phyloP scores from a whole-genome alignment of 345 rosid genomes.

The Populus simonii region DNA sequence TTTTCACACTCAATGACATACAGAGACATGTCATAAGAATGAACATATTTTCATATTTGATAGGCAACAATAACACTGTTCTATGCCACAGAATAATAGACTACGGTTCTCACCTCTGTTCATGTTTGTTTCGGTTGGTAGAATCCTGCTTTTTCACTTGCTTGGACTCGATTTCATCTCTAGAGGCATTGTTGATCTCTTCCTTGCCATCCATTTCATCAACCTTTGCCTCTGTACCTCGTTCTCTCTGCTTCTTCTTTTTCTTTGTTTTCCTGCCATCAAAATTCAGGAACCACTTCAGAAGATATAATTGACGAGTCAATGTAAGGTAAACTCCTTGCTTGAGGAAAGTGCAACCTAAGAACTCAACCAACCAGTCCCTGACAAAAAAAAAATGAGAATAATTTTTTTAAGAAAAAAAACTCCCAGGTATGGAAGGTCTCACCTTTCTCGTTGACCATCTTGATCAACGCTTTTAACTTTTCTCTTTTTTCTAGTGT shows the following conservation, averaged over 20 bases:
- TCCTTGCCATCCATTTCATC: slow-evolving; percentile 19
- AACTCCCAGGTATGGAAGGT: background rate
- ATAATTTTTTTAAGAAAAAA: background rate
- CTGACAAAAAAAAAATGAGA: background rate
- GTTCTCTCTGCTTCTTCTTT: slow-evolving; percentile 52
- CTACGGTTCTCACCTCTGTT: slow-evolving; percentile 37
- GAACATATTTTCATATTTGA: background rate
- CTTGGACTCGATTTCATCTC: slow-evolving; percentile 28
- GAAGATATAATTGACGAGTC: background rate
- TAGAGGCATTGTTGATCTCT: slow-evolving; percentile 12
- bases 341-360: background rate
- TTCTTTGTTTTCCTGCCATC: slow-evolving; percentile 58
- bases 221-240: slow-evolving; percentile 25
- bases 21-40: background rate
- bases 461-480: slow-evolving; percentile 52
- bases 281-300: slow-evolving; percentile 20
- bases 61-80: background rate
- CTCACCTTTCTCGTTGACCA: slow-evolving; percentile 57
- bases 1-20: background rate
- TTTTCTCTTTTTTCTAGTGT: slow-evolving; percentile 57
- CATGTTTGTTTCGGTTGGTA: slow-evolving; percentile 20
- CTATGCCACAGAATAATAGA: background rate
- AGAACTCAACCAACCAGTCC: slow-evolving; percentile 1
- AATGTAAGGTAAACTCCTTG: background rate
- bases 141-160: slow-evolving; percentile 39